Percentiles rank a stretch among this genome's conserved stretches.
Conservation (phyloP, 768 basidiomycete genomes). For the Pulveroboletus frians region DNA sequence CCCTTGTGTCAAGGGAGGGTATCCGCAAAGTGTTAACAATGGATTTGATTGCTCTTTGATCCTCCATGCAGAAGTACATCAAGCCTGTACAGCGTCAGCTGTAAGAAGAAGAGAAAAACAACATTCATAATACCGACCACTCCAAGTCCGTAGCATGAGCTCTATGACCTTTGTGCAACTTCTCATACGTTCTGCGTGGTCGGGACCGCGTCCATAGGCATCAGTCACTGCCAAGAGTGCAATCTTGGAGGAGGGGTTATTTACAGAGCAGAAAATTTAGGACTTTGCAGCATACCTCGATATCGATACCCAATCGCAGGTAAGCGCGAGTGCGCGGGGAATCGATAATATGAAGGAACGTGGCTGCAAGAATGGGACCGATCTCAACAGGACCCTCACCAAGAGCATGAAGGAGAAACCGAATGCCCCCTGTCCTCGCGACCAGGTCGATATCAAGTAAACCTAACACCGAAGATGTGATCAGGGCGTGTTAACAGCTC, state of each 20-base stretch:
- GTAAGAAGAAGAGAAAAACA: not conserved
- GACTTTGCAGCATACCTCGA: conserved; percentile 60
- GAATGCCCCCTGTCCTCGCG: conserved; percentile 74
- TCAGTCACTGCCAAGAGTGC: conserved; percentile 88
- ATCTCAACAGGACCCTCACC: conserved; percentile 89
- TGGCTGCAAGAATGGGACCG: conserved; percentile 68
- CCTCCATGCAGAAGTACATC: conserved; percentile 90
- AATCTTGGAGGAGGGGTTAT: conserved; percentile 46
- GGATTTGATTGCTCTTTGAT: conserved; percentile 79
- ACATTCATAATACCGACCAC: conserved; percentile 52
- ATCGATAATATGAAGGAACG: conserved; percentile 81
- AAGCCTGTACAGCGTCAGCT: conserved; percentile 48
- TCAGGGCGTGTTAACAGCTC: conserved; percentile 8
- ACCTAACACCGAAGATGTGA: conserved; percentile 42
- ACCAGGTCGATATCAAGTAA: conserved; percentile 85
- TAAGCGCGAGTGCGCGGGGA: conserved; percentile 76
- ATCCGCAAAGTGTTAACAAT: conserved; percentile 82
- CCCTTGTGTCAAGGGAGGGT: conserved; percentile 82
- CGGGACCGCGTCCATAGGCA: conserved; percentile 78
- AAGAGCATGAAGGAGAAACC: conserved; percentile 78
- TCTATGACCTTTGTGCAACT: conserved; percentile 74
- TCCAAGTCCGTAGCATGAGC: conserved; percentile 86
- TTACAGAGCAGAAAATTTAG: not conserved
- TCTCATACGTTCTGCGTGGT: conserved; percentile 75
- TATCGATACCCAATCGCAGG: conserved; percentile 74